These are phyloP conservation scores for Lentinula lateritia DNA, from an alignment of 768 basidiomycete genomes.

Conservation along the genomic window DNA sequence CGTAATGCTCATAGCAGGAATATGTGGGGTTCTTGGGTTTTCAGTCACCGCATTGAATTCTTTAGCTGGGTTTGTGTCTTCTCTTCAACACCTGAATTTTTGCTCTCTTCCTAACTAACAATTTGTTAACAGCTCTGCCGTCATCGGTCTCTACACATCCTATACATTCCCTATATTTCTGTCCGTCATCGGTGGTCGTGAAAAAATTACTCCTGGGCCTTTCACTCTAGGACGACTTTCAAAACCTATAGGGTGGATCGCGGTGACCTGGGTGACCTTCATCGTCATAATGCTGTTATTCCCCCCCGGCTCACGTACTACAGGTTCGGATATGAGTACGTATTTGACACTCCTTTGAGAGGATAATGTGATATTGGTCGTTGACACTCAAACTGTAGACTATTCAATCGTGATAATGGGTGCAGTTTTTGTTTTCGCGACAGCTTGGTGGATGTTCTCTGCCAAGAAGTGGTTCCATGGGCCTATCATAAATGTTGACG, in stretches of 20 bases:
- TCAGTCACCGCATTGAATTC: constrained; percentile 58
- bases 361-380: background rate
- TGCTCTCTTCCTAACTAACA: background rate
- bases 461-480: constrained; percentile 71
- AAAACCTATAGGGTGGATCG: constrained; percentile 51
- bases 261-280: constrained; percentile 64
- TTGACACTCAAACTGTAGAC: constrained; percentile 30
- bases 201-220: constrained; percentile 51
- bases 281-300: constrained; percentile 56
- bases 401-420: constrained; percentile 64
- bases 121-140: constrained; percentile 43
- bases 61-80: constrained; percentile 51
- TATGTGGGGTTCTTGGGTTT: constrained; percentile 65
- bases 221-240: constrained; percentile 61
- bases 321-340: constrained; percentile 51
- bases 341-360: constrained; percentile 4
- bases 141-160: constrained; percentile 66
- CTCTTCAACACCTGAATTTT: background rate
- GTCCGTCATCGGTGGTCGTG: constrained; percentile 62
- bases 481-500: constrained; percentile 48
- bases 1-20: constrained; percentile 48
- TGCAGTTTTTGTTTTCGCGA: constrained; percentile 60
- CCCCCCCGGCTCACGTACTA: constrained; percentile 35
- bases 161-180: constrained; percentile 67
- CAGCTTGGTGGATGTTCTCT: constrained; percentile 58